Evolutionary conservation across 139 green algal species (phyloP).

Genomic region (Chloropicon primus): DNA sequence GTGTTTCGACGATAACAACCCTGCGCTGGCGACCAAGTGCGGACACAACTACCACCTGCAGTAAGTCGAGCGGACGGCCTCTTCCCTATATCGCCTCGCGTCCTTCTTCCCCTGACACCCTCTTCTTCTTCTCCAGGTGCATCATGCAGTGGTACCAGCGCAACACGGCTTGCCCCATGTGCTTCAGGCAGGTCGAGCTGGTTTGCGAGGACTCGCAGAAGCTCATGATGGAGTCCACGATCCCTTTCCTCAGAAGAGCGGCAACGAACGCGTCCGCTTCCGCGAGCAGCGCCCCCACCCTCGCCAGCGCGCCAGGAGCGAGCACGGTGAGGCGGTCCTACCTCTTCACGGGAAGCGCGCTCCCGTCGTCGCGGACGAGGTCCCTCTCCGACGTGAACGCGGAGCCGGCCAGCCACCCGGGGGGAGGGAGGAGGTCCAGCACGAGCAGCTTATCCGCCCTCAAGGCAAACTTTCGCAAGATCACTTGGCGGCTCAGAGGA

Average conservation of each 20-base stretch:
- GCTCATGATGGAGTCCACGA: background rate
- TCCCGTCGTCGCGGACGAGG: no score
- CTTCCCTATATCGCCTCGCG: background rate
- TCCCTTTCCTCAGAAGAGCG: background rate
- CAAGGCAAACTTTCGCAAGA: background rate
- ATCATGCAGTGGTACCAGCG: background rate
- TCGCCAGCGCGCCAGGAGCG: no score
- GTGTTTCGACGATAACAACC: background rate
- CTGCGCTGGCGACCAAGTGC: background rate
- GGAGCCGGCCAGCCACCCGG: background rate
- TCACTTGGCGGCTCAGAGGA: background rate
- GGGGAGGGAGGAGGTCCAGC: background rate
- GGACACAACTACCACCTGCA: background rate
- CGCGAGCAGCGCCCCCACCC: no score
- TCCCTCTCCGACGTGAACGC: background rate
- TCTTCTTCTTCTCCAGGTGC: background rate
- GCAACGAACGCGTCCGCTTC: no score
- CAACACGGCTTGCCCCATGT: background rate
- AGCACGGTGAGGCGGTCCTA: no score
- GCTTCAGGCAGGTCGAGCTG: background rate
- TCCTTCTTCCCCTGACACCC: background rate
- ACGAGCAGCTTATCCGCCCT: background rate
- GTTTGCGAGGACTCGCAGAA: background rate
- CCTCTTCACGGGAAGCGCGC: no score
- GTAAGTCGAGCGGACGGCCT: no score